Evolutionary conservation across 345 rosid species (phyloP), one percentile per base, ranked within the genome.

Genomic region (Citrus glauca): DNA sequence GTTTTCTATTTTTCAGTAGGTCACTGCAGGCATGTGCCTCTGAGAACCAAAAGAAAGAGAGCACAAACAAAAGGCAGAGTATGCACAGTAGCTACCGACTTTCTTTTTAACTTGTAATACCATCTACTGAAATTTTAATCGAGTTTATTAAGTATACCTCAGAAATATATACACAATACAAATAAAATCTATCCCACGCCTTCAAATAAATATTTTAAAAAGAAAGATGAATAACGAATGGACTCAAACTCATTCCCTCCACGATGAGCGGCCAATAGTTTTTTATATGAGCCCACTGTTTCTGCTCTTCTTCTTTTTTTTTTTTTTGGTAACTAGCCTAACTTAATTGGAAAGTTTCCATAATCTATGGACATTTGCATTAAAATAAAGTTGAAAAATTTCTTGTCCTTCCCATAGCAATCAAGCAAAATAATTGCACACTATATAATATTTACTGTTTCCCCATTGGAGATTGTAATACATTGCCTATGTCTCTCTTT

Each of bases 291-390:
- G 79, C 79, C 53, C 73, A 69, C 66, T 72, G 74, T 79, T 71
- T 79, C 67, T 65, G 70, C 66, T 10, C 30, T n/a, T n/a, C n/a
- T n/a, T n/a, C n/a, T 45, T 62, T 2, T 50, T 75, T 59, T 37
- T 67, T 24, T 28, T 48, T 6, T 48, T 67, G 35, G 42, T 63
- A 16, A 25, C 33, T 65, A 75, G 6, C 72, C 78, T 62, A 48
- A 57, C 79, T 84, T 82, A 73, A 71, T 85, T 80, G 61, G 64
- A 77, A 81, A 83, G 85, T 81, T 79, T 84, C 85, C 71, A 80
- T 53, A 57, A 81, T 77, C 79, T 40, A 61, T 80, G 75, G 75
- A 10, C 56, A 45, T 11, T 37, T 63, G 9, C 66, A 45, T 11
- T 71, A 60, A 37, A 42, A 48, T 68, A 38, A 53, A 28, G 33